phyloP scores from a whole-genome alignment of 2,329 filamentous ascomycete genomes.

The Teratosphaeria zuluensis region DNA sequence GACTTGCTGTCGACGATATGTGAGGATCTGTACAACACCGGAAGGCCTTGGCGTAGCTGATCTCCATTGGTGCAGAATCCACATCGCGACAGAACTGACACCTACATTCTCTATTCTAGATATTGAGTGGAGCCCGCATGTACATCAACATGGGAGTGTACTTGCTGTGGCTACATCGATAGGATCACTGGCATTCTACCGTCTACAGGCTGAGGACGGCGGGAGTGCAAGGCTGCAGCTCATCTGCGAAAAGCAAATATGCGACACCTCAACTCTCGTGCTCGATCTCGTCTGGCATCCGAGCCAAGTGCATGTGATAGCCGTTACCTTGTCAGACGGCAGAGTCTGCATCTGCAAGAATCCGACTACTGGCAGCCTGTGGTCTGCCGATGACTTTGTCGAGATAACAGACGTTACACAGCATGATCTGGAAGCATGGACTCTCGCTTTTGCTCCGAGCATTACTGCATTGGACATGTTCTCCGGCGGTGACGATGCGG shows the following conservation, averaged over 20 bases:
- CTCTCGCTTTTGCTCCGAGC: slow-evolving; percentile 48
- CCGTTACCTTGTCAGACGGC: slow-evolving; percentile 62
- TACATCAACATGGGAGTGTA: slow-evolving; percentile 30
- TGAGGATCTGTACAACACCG: slow-evolving; percentile 32
- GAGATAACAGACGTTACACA: slow-evolving; percentile 17
- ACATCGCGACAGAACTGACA: slow-evolving; percentile 9
- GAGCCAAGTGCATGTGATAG: slow-evolving; percentile 44
- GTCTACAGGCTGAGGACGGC: slow-evolving; percentile 23
- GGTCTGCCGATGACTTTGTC: slow-evolving; percentile 30
- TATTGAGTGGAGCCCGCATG: slow-evolving; percentile 62
- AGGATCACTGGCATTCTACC: slow-evolving; percentile 58
- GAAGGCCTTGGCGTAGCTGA: background rate
- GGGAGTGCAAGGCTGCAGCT: background rate
- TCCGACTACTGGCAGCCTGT: slow-evolving; percentile 18
- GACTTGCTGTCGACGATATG: slow-evolving; percentile 44
- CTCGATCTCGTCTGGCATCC: slow-evolving; percentile 69
- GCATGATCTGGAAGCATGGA: slow-evolving; percentile 63
- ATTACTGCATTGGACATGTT: slow-evolving; percentile 37
- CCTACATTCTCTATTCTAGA: slow-evolving; percentile 51
- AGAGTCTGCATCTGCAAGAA: slow-evolving; percentile 36
- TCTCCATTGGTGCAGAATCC: slow-evolving; percentile 19
- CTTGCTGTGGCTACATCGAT: slow-evolving; percentile 73
- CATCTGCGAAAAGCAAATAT: slow-evolving; percentile 21
- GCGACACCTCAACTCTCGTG: slow-evolving; percentile 53
- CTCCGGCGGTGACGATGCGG: slow-evolving; percentile 68